Conservation (phyloP, 108 stramenopile species). For the Cyclotella cryptica region DNA sequence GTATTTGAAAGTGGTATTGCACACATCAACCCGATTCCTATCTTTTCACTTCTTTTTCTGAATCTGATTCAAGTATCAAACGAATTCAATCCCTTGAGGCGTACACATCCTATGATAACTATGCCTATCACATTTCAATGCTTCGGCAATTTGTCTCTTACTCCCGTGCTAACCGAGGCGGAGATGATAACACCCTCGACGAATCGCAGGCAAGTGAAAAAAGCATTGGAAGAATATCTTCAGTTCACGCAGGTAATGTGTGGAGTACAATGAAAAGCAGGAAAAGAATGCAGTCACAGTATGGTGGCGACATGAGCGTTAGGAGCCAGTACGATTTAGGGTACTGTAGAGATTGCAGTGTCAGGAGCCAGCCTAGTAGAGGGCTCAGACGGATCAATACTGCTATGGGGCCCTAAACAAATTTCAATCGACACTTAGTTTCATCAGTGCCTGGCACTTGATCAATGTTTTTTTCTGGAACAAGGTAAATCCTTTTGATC, state of each 20-base stretch:
- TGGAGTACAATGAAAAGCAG: conserved; percentile 39
- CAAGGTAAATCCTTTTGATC: no score
- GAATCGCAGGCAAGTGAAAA: background rate
- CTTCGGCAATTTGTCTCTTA: conserved; percentile 63
- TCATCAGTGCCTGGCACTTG: no score
- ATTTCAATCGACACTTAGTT: conserved; percentile 4
- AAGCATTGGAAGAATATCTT: conserved; percentile 8
- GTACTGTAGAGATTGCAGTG: background rate
- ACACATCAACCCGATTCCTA: background rate
- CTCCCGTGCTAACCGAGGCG: background rate
- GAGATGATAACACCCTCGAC: background rate
- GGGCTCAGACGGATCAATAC: conserved; percentile 28
- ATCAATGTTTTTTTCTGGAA: no score
- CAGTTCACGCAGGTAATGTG: conserved; percentile 50
- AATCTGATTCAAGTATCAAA: conserved; percentile 5
- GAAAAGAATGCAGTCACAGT: conserved; percentile 3
- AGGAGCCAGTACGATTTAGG: background rate
- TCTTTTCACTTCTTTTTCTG: background rate
- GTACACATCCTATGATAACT: conserved; percentile 57
- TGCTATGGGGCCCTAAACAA: conserved; percentile 35
- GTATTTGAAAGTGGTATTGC: background rate
- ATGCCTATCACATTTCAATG: conserved; percentile 76
- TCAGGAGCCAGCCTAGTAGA: background rate
- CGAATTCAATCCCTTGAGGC: conserved; percentile 65
- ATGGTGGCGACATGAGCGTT: conserved; percentile 2